phyloP scores from a whole-genome alignment of 495 filamentous ascomycete genomes.

The Daldinia vernicosa region DNA sequence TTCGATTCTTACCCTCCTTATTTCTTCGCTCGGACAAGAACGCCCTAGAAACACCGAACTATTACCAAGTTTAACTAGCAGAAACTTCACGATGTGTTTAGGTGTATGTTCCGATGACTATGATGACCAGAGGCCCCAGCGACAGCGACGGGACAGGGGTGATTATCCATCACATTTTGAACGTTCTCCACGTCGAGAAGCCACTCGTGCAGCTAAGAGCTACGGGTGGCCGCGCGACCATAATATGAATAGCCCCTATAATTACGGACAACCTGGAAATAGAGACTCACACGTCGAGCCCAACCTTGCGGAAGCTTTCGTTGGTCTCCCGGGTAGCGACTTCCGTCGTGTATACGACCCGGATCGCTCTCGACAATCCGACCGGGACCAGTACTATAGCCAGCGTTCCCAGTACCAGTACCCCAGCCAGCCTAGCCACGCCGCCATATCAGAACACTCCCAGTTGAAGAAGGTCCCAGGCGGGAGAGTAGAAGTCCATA shows the following conservation, averaged over 20 bases:
- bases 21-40: neutral
- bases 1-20: neutral
- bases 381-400: neutral
- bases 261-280: neutral
- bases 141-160: neutral
- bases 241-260: neutral
- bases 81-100: neutral
- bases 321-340: conserved; percentile 26
- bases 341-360: conserved; percentile 24
- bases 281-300: conserved; percentile 31
- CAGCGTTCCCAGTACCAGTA: neutral
- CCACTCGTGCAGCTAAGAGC: conserved; percentile 7
- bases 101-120: neutral
- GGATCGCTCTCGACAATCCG: neutral
- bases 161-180: neutral
- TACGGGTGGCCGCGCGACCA: conserved; percentile 26
- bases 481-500: neutral
- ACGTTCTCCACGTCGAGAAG: neutral
- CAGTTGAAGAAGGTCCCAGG: neutral
- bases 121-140: neutral
- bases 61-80: neutral
- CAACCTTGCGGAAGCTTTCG: neutral
- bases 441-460: neutral
- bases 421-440: neutral
- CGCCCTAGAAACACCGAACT: neutral